Evolutionary conservation across 108 stramenopile species (phyloP).

Genomic region (Licmophora abbreviata): DNA sequence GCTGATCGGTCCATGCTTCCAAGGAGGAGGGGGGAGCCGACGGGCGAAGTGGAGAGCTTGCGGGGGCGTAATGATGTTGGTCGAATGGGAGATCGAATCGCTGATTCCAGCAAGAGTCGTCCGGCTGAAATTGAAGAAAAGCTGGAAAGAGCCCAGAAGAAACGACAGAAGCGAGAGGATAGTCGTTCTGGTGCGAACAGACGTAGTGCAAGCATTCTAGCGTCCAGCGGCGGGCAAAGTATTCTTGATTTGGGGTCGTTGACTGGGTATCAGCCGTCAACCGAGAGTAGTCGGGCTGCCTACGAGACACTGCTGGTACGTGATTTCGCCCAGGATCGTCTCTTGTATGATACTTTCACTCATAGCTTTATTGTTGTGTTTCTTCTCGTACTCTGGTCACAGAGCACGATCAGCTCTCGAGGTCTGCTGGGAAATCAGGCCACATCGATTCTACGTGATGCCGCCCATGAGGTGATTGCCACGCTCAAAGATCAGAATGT

Average conservation of each 20-base stretch:
- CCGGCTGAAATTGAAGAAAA: conserved; percentile 35
- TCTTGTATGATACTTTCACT: background rate
- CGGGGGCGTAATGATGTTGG: conserved; percentile 62
- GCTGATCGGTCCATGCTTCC: conserved; percentile 51
- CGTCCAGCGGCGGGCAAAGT: conserved; percentile 17
- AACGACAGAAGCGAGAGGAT: conserved; percentile 21
- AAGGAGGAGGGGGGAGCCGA: conserved; percentile 51
- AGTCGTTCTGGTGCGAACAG: conserved; percentile 3
- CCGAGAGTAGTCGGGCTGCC: conserved; percentile 49
- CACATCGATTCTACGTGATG: conserved; percentile 77
- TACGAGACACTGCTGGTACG: conserved; percentile 74
- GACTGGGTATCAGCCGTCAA: conserved; percentile 67
- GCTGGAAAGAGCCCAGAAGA: conserved; percentile 36
- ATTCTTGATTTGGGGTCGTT: conserved; percentile 47
- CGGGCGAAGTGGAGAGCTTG: conserved; percentile 93
- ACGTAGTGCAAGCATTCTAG: conserved; percentile 1
- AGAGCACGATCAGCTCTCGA: conserved; percentile 48
- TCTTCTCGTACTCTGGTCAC: conserved; percentile 8
- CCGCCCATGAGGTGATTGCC: conserved; percentile 87
- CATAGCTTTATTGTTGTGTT: conserved; percentile 4
- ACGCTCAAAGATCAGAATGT: conserved; percentile 73
- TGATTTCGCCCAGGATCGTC: background rate
- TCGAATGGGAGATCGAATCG: conserved; percentile 74
- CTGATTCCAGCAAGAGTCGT: conserved; percentile 26
- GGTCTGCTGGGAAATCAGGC: conserved; percentile 86